Evolutionary conservation across 345 rosid species (phyloP).

Genomic region (Populus tremula): DNA sequence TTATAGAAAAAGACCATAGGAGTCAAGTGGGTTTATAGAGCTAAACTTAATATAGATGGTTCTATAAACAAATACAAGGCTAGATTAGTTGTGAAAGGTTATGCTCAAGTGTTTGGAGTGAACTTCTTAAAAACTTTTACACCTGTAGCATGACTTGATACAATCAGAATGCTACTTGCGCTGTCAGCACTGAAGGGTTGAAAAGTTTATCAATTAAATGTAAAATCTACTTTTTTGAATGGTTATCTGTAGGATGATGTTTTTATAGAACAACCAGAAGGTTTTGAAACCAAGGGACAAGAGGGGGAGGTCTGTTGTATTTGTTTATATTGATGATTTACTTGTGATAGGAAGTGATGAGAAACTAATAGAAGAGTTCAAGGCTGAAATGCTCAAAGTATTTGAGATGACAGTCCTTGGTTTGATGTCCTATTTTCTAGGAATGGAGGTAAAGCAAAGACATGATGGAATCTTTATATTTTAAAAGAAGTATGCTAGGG

Average conservation of each 20-base stretch:
- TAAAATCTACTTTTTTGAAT: not conserved
- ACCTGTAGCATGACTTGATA: not conserved
- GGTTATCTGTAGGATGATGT: not conserved
- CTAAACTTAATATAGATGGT: not conserved
- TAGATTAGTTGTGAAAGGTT: not conserved
- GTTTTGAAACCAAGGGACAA: not conserved
- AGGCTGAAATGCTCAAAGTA: not conserved
- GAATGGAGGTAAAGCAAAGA: too few relatives aligned
- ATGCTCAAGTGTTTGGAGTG: not conserved
- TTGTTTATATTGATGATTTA: not conserved
- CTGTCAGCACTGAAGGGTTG: not conserved
- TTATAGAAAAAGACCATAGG: not conserved
- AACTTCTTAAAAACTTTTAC: not conserved
- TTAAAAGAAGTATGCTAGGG: too few relatives aligned
- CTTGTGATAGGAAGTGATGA: not conserved
- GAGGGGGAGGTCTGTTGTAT: not conserved
- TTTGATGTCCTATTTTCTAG: too few relatives aligned
- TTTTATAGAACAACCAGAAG: not conserved
- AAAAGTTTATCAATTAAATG: not conserved
- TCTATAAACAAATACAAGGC: not conserved
- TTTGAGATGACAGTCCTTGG: not conserved
- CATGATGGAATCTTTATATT: too few relatives aligned
- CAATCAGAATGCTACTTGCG: not conserved
- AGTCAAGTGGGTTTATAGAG: not conserved
- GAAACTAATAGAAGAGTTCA: not conserved